Base-by-base conservation (phyloP, 441 rosid genomes). In the Gossypium laxum region DNA sequence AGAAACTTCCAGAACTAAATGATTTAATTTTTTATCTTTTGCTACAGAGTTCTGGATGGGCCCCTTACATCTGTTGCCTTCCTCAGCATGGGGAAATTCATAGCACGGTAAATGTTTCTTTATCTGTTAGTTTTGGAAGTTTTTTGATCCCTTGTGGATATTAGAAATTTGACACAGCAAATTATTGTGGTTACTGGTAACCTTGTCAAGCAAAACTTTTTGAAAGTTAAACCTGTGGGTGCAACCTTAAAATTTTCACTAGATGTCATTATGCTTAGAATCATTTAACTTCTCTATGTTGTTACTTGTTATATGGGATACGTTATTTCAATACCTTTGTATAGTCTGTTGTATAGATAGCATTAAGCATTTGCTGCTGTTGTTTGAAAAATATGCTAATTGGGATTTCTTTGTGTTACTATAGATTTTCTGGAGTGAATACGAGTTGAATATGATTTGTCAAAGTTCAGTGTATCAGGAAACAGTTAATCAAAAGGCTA, bases 351-450 rank as follows among this genome's bases (percentile, higher is more conserved):
- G 4, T 21, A 21, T 41, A 12, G 54, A 21, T 43, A 12, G 32
- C 12, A 43, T 10, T 45, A 21, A 65, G 69, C 34, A 21, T 65
- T 45, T 65, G 34, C 30, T 45, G 12, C 12, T 5, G 34, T 45
- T 12, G 19, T 65, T 65, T 65, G 69, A 11, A 65, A 21, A 65
- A 65, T 22, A 5, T 7, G 3, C 14, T 7, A 24, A 66, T 66
- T 50, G 56, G 22, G 26, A 10, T 28, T 72, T 32, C 15, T 54
- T 17, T 63, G 61, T 22, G 17, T 14, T 57, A 10, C 48, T 81
- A 38, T 75, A 92, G 98, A 82, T 89, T 69, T 86, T 92, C 59
- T 92, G 98, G 98, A 76, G 79, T 70, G 74, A 77, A 77, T 81
- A 74, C 75, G 96, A 90, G 81, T 28, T 92, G 73, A 82, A 78